These are phyloP conservation scores for Colletotrichum nymphaeae DNA, from an alignment of 2,329 filamentous ascomycete genomes.

Conservation along the genomic window DNA sequence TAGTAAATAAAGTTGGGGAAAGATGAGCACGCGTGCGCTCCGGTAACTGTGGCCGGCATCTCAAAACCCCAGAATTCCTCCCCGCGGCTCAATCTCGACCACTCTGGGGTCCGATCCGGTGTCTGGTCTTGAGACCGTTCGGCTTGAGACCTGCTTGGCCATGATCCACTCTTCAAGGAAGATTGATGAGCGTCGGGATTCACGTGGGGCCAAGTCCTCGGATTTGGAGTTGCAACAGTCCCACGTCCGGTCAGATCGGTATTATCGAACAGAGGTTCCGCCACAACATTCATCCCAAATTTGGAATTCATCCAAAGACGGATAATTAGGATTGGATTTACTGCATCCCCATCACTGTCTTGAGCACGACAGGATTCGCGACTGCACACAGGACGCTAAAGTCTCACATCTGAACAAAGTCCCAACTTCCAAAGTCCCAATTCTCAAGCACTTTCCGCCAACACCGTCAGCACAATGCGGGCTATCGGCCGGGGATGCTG, in stretches of 20 bases:
- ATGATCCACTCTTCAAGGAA: not conserved
- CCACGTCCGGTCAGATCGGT: not conserved
- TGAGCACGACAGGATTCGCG: not conserved
- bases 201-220: not conserved
- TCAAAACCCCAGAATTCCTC: not conserved
- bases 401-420: not conserved
- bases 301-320: not conserved
- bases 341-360: not conserved
- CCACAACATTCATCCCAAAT: not conserved
- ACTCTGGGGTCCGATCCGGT: not conserved
- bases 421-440: not conserved
- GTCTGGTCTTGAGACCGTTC: not conserved
- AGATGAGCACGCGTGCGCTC: not conserved
- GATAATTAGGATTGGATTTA: not conserved
- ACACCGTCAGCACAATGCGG: not conserved
- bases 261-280: not conserved
- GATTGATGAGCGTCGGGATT: not conserved
- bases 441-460: not conserved
- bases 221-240: not conserved
- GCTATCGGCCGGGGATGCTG: constrained; percentile 3
- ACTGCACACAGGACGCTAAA: not conserved
- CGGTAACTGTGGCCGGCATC: not conserved
- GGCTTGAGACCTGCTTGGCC: constrained; percentile 2
- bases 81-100: not conserved
- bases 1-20: not conserved